phyloP scores from a whole-genome alignment of 306 rosid genomes.

The Rosa multiflora region DNA sequence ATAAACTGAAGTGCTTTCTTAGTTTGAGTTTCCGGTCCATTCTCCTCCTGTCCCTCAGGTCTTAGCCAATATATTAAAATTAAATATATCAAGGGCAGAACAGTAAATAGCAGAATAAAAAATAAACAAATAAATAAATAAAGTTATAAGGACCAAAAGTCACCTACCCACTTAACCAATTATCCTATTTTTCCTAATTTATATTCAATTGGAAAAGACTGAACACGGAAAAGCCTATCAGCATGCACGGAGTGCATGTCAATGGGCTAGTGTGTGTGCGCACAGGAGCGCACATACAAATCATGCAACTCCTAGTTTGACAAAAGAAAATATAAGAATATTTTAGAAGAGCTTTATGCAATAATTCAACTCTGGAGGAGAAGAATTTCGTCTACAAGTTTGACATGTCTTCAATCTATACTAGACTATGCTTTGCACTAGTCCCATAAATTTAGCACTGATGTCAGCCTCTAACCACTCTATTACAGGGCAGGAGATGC shows the following conservation, averaged over 20 bases:
- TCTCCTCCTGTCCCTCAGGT: neutral
- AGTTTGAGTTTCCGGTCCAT: neutral
- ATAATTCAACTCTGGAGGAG: neutral
- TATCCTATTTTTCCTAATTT: neutral
- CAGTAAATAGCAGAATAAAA: neutral
- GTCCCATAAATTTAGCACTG: too few species aligned
- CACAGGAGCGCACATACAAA: neutral
- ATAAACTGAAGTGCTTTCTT: neutral
- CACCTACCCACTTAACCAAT: neutral
- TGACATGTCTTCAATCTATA: neutral
- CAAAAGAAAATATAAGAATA: neutral
- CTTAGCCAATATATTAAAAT: too few species aligned
- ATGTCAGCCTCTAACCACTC: too few species aligned
- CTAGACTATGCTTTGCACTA: neutral
- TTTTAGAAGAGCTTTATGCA: neutral
- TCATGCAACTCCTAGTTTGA: neutral
- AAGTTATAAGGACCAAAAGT: neutral
- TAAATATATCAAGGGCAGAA: too few species aligned
- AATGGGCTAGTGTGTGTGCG: neutral
- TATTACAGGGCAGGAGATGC: neutral
- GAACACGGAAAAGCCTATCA: neutral
- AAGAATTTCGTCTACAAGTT: neutral
- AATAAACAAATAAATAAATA: neutral
- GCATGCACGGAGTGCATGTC: neutral
- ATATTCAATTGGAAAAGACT: neutral